A percentile compares a stretch with the other conserved stretches of the same genome.
Evolutionary conservation across 1,284 basidiomycete genomes (phyloP).

Genomic region (Heterobasidion occidentale): DNA sequence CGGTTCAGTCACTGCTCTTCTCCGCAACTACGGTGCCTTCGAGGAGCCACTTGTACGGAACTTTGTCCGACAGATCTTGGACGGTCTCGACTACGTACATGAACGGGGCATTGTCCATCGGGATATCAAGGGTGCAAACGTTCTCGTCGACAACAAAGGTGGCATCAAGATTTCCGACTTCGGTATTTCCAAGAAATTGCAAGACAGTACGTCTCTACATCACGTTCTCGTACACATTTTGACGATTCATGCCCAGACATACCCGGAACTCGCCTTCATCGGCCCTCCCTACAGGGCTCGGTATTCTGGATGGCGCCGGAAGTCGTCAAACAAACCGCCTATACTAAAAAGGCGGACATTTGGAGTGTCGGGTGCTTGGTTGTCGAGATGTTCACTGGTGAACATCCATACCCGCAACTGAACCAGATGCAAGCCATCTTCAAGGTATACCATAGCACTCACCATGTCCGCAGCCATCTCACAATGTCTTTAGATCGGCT

Average conservation of each 20-base stretch:
- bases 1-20: constrained; percentile 88
- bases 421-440: constrained; percentile 99
- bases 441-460: constrained; percentile 47
- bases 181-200: constrained; percentile 97
- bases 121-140: constrained; percentile 98
- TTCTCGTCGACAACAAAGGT: constrained; percentile 97
- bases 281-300: constrained; percentile 91
- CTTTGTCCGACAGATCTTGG: constrained; percentile 91
- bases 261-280: constrained; percentile 70
- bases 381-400: constrained; percentile 97
- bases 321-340: constrained; percentile 92
- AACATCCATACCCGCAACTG: constrained; percentile 94
- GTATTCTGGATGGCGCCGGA: constrained; percentile 99
- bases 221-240: neutral
- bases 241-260: constrained; percentile 41
- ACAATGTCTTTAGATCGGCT: constrained; percentile 63
- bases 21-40: constrained; percentile 94
- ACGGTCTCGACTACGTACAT: constrained; percentile 90
- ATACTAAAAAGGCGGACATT: constrained; percentile 94
- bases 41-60: constrained; percentile 93
- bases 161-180: constrained; percentile 99
- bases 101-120: constrained; percentile 95
- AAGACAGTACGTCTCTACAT: constrained; percentile 67
- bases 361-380: constrained; percentile 98
- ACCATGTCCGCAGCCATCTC: neutral